Percentiles rank a stretch among this genome's conserved stretches.
These are phyloP conservation scores for Syzygium grande DNA, from an alignment of 345 rosid species.

Conservation along the genomic window DNA sequence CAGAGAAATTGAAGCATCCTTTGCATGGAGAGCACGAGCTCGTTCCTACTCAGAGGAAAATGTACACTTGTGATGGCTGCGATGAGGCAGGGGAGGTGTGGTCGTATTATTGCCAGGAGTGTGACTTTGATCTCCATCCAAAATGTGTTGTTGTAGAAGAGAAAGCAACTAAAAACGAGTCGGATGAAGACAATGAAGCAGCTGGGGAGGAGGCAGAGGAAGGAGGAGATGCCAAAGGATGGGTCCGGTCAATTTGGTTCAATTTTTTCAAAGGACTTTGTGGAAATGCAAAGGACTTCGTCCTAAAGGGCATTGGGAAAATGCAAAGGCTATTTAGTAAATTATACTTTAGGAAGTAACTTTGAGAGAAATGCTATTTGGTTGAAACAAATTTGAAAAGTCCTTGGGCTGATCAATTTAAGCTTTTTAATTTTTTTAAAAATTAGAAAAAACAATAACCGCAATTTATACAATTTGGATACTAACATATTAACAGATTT, in stretches of 20 bases:
- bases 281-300: background rate
- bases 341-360: too few species aligned
- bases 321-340: too few species aligned
- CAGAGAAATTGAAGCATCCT: slow-evolving; percentile 47
- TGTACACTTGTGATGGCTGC: background rate
- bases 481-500: background rate
- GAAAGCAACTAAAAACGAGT: slow-evolving; percentile 3
- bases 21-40: slow-evolving; percentile 63
- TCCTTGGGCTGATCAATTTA: fast-evolving
- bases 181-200: background rate
- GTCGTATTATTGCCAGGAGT: slow-evolving; percentile 45
- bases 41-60: slow-evolving; percentile 8
- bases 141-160: slow-evolving; percentile 28
- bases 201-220: background rate
- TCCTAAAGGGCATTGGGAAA: fast-evolving
- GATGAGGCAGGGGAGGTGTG: slow-evolving; percentile 27
- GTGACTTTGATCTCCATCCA: slow-evolving; percentile 65
- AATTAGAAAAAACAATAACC: background rate
- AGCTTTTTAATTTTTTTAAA: too few species aligned
- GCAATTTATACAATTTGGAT: background rate
- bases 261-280: fast-evolving
- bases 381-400: background rate
- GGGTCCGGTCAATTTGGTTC: slow-evolving; percentile 40
- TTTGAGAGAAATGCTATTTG: background rate
- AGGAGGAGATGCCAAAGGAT: slow-evolving; percentile 15